These are phyloP conservation scores for Gaeumannomyces sp. DNA, from an alignment of 2,329 filamentous ascomycete species.

Conservation along the genomic window DNA sequence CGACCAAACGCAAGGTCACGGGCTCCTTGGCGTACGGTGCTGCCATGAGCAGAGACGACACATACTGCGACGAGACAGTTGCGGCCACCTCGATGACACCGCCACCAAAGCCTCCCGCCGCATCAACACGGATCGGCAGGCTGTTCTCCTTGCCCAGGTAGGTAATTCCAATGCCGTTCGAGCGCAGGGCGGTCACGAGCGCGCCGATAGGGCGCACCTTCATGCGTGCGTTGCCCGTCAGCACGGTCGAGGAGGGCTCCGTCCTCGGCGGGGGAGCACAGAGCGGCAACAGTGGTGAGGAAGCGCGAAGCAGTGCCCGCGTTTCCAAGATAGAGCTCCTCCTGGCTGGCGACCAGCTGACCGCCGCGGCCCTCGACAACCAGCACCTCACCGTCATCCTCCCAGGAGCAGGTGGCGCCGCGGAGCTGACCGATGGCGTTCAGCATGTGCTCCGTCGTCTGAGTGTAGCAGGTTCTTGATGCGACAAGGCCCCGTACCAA, in stretches of 20 bases:
- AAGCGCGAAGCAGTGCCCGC: conserved; percentile 95
- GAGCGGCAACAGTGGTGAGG: conserved; percentile 81
- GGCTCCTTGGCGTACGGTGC: conserved; percentile 94
- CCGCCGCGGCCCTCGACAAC: conserved; percentile 90
- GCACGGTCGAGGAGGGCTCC: conserved; percentile 56
- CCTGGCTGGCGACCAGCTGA: conserved; percentile 65
- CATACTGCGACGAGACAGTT: conserved; percentile 97
- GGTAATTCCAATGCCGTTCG: conserved; percentile 80
- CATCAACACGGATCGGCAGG: conserved; percentile 75
- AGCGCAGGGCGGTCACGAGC: conserved; percentile 80
- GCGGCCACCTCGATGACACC: conserved; percentile 88
- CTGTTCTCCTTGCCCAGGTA: conserved; percentile 81
- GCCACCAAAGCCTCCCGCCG: conserved; percentile 75
- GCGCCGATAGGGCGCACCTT: conserved; percentile 91
- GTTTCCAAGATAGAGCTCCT: conserved; percentile 87
- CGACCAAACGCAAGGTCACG: conserved; percentile 82
- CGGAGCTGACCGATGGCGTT: conserved; percentile 80
- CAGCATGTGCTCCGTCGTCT: conserved; percentile 95
- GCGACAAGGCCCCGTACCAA: conserved; percentile 77
- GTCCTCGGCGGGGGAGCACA: conserved; percentile 59
- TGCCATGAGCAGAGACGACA: conserved; percentile 93
- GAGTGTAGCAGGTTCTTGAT: conserved; percentile 93
- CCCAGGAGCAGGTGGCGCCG: conserved; percentile 87
- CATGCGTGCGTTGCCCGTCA: conserved; percentile 95
- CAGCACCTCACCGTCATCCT: conserved; percentile 86